Percentiles rank a stretch among this genome's conserved stretches.
These are phyloP conservation scores for Suillus americanus DNA, from an alignment of 768 basidiomycete species.

Conservation along the genomic window DNA sequence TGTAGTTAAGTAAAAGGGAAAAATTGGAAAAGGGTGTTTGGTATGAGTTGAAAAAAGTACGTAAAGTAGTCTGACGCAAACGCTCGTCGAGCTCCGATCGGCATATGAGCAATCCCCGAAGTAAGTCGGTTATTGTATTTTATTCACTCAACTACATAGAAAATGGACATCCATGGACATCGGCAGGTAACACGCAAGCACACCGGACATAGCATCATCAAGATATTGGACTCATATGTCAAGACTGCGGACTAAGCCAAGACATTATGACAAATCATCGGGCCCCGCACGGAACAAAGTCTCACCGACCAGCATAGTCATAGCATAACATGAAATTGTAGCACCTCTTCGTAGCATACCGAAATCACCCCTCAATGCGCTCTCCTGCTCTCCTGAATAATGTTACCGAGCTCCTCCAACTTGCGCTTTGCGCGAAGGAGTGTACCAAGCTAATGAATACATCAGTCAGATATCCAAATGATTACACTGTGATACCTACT, in stretches of 20 bases:
- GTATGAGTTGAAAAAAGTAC: no score
- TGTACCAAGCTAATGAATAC: constrained; percentile 77
- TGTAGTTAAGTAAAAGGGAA: constrained; percentile 14
- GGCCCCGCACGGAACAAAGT: neutral
- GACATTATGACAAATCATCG: neutral
- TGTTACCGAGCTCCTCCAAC: constrained; percentile 88
- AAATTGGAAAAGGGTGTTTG: neutral
- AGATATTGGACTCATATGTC: no score
- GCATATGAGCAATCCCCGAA: constrained; percentile 2
- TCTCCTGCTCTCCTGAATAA: constrained; percentile 94
- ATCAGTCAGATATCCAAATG: neutral
- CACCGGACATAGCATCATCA: neutral
- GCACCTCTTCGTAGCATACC: neutral
- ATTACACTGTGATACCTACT: constrained; percentile 50
- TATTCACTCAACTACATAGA: neutral
- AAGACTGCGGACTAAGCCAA: neutral
- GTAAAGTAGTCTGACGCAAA: neutral
- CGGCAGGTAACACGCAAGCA: neutral
- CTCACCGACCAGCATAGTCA: constrained; percentile 9
- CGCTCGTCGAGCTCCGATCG: neutral
- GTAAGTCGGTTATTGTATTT: neutral
- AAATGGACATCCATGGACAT: neutral
- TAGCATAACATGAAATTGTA: constrained; percentile 13
- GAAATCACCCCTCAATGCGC: constrained; percentile 43
- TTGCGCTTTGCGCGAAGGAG: constrained; percentile 98